These are phyloP conservation scores for Phylloporus sp. DNA, from an alignment of 768 basidiomycete genomes.

Conservation along the genomic window DNA sequence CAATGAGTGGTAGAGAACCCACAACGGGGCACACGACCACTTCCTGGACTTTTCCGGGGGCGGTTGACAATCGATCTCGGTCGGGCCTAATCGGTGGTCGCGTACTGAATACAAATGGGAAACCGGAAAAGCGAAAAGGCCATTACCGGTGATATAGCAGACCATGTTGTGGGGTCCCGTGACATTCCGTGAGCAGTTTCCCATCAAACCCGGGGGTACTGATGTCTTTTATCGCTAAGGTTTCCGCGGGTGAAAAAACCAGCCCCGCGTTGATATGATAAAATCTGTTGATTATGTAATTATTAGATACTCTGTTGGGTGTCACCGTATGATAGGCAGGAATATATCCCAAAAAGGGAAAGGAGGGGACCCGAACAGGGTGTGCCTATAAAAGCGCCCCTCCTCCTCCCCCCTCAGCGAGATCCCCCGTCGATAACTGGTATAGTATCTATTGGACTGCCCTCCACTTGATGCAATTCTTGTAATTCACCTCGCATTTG, in stretches of 20 bases:
- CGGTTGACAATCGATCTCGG: too few relatives aligned
- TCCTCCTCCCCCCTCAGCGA: neutral
- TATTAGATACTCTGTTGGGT: constrained; percentile 3
- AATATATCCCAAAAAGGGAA: constrained; percentile 5
- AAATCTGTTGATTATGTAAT: neutral
- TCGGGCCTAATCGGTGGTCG: too few relatives aligned
- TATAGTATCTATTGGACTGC: too few relatives aligned
- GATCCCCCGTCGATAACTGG: constrained; percentile 1
- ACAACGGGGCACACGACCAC: neutral
- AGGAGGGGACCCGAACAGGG: constrained; percentile 6
- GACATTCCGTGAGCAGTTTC: neutral
- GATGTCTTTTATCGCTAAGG: neutral
- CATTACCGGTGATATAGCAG: neutral
- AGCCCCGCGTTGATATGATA: neutral
- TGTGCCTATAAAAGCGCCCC: constrained; percentile 11
- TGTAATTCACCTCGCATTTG: neutral
- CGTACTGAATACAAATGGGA: neutral
- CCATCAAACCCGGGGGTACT: too few relatives aligned
- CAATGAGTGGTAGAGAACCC: too few relatives aligned
- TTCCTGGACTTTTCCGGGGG: too few relatives aligned
- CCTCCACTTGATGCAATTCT: neutral
- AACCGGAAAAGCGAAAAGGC: neutral
- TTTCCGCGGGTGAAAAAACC: neutral
- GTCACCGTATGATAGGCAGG: neutral
- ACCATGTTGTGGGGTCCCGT: too few relatives aligned